Evolutionary conservation across 2,329 filamentous ascomycete species (phyloP), one percentile per base, ranked within the genome.

Genomic region (Penicillium sp.): DNA sequence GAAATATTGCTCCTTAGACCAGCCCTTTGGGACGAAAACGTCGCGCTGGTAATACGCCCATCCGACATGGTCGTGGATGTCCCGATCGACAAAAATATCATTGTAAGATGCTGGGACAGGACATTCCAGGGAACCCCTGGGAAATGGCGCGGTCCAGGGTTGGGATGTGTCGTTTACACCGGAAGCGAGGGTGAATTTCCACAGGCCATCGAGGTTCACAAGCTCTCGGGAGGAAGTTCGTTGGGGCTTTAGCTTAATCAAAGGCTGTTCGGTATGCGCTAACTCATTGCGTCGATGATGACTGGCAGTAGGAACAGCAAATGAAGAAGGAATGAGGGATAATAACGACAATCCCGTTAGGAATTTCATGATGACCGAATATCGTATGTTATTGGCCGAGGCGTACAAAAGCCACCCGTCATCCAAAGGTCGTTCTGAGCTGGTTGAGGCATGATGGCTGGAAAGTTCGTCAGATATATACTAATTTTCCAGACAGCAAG

Each of bases 31-130:
- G 1, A 70, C 57, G 1, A 56, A 63, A 2, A 64, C 65, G 1
- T 64, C 45, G 3, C 65, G 56, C 48, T 70, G 68, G 47, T 70
- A 71, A 52, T 66, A 69, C 1, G 66, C 65, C 68, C 68, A 70
- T 18, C 68, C 68, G 5, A 70, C 61, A 18, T 70, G 67, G 35
- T 68, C 55, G 18, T 55, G 65, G n/a, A 70, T 60, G 4, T 50
- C 16, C 4, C 39, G 38, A 29, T 57, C 40, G 5, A 54, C 31
- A 31, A 61, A 61, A 12, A 61, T 60, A 25, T 61, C 59, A 15
- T 60, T 61, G 46, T 61, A 61, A 2, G 57, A 60, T 7, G 59
- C 55, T 18, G 59, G 59, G 18, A 60, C 56, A 3, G 59, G 59
- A 10, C 54, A 57, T 47, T 61, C 59, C 5, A 59, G 54, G 18